Evolutionary conservation across 2,329 filamentous ascomycete species (phyloP).

Genomic region (Niveomyces coronatus): DNA sequence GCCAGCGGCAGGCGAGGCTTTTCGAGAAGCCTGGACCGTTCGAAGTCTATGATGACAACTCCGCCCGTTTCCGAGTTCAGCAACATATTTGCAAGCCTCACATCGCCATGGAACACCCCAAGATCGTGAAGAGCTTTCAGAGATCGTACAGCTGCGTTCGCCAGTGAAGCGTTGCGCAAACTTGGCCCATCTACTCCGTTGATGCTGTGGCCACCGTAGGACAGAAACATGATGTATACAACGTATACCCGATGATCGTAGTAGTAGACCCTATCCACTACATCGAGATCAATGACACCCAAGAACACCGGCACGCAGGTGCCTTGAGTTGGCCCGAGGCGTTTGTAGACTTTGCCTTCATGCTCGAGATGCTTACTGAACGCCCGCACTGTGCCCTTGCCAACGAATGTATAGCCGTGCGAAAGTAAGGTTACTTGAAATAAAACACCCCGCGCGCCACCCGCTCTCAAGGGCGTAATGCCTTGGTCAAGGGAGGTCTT

Average conservation of each 20-base stretch:
- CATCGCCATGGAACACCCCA: neutral
- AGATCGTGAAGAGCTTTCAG: neutral
- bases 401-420: constrained; percentile 33
- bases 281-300: constrained; percentile 25
- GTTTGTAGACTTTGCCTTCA: constrained; percentile 25
- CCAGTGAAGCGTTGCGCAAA: neutral
- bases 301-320: constrained; percentile 26
- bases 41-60: neutral
- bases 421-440: constrained; percentile 30
- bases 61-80: neutral
- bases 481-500: constrained; percentile 19
- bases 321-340: constrained; percentile 24
- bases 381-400: constrained; percentile 28
- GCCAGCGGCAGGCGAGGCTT: constrained; percentile 1
- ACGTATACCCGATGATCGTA: constrained; percentile 23
- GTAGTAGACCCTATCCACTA: constrained; percentile 22
- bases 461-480: constrained; percentile 17
- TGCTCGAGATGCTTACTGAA: constrained; percentile 26
- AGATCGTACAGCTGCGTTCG: neutral
- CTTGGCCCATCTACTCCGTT: neutral
- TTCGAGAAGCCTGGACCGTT: no score
- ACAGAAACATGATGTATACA: constrained; percentile 24
- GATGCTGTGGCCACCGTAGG: constrained; percentile 20
- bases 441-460: constrained; percentile 26
- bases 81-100: neutral